Conservation (phyloP, 2,329 filamentous ascomycete species). For the Calonectria multiphialidica region DNA sequence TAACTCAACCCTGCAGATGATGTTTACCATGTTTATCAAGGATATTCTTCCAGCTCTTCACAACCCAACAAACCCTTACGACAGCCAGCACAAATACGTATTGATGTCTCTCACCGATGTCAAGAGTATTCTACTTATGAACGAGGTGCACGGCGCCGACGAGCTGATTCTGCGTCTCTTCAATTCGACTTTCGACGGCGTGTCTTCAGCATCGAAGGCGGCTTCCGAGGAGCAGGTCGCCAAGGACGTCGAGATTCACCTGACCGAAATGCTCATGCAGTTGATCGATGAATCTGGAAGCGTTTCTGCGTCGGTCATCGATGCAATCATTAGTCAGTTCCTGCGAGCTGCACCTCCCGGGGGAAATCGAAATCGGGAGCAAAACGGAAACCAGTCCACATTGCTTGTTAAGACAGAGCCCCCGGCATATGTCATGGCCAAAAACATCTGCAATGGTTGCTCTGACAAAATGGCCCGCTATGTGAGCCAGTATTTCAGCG, state of each 20-base stretch:
- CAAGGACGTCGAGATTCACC: conserved; percentile 93
- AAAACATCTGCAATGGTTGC: conserved; percentile 89
- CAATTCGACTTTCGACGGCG: conserved; percentile 90
- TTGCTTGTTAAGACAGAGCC: conserved; percentile 89
- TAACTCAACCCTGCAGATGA: conserved; percentile 72
- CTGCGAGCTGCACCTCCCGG: conserved; percentile 84
- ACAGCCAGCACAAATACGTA: conserved; percentile 92
- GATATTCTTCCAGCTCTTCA: conserved; percentile 87
- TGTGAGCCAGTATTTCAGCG: conserved; percentile 96
- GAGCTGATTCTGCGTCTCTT: conserved; percentile 85
- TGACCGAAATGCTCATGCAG: conserved; percentile 86
- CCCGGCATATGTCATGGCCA: conserved; percentile 95
- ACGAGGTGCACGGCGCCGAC: conserved; percentile 87
- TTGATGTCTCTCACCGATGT: conserved; percentile 90
- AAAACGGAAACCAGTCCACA: conserved; percentile 84
- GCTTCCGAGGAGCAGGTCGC: conserved; percentile 84
- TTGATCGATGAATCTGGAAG: conserved; percentile 86
- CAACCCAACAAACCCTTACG: conserved; percentile 90
- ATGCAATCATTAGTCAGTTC: conserved; percentile 96
- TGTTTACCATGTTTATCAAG: conserved; percentile 90
- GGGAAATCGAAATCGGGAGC: conserved; percentile 70
- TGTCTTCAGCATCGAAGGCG: conserved; percentile 81
- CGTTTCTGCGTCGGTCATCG: conserved; percentile 85
- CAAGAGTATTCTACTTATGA: conserved; percentile 93
- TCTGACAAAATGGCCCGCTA: conserved; percentile 96